Conservation (phyloP, 176 grass and related monocot species). For the Bothriochloa decipiens region DNA sequence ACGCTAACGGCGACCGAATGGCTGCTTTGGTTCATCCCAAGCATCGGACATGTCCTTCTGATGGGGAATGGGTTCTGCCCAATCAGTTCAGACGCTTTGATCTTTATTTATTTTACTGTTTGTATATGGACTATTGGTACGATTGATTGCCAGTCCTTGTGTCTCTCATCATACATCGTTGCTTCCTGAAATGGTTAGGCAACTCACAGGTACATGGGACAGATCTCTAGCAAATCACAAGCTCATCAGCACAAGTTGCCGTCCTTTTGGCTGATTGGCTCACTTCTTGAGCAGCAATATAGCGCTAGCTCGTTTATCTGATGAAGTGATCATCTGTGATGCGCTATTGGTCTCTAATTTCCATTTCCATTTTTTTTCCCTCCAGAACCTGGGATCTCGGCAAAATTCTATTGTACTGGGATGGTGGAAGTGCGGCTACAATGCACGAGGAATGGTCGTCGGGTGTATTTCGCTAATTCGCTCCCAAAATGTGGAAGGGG, state of each 20-base stretch:
- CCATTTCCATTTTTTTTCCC: background rate
- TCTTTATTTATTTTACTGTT: background rate
- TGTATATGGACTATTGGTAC: background rate
- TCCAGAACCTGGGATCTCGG: slow-evolving; percentile 30
- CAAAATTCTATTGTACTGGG: background rate
- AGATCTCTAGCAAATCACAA: slow-evolving; percentile 22
- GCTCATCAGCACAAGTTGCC: background rate
- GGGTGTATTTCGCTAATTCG: slow-evolving; percentile 45
- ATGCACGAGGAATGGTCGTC: slow-evolving; percentile 6
- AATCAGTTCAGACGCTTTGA: background rate
- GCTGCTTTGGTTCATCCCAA: slow-evolving; percentile 1
- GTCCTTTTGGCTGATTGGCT: background rate
- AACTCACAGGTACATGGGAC: background rate
- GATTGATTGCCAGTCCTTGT: slow-evolving; percentile 5
- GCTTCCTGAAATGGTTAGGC: slow-evolving; percentile 5
- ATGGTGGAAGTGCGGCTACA: slow-evolving; percentile 22
- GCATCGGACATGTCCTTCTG: background rate
- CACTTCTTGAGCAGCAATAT: background rate
- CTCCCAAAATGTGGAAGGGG: slow-evolving; percentile 35
- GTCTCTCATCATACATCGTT: slow-evolving; percentile 3
- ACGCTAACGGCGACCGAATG: background rate
- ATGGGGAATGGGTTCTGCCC: background rate
- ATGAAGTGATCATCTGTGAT: slow-evolving; percentile 1
- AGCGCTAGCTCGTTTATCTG: background rate
- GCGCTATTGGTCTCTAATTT: background rate